A percentile compares a stretch with the other conserved stretches of the same genome.
phyloP scores from a whole-genome alignment of 768 basidiomycete genomes.

The Neoboletus subvelutipes region DNA sequence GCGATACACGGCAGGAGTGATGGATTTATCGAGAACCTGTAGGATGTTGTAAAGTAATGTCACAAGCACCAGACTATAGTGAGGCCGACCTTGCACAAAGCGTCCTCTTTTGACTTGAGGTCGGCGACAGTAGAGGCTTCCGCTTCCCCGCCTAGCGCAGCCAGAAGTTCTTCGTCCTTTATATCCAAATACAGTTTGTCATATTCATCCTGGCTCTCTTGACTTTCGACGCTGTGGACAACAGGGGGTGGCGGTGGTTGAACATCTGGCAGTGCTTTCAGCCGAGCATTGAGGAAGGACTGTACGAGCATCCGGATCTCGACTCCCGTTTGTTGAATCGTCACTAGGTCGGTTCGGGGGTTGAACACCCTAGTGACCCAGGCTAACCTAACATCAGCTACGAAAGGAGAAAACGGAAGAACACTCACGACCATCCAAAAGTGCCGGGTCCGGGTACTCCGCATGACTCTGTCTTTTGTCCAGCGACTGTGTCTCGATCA shows the following conservation, averaged over 20 bases:
- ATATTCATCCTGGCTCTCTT: constrained; percentile 82
- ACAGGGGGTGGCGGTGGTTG: constrained; percentile 34
- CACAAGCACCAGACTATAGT: not conserved
- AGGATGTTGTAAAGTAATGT: not conserved
- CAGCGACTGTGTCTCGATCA: constrained; percentile 44
- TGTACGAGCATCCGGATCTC: constrained; percentile 60
- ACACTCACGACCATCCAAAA: constrained; percentile 55
- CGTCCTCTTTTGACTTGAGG: constrained; percentile 44
- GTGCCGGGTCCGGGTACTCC: constrained; percentile 61
- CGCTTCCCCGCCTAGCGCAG: constrained; percentile 46
- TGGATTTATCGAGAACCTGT: constrained; percentile 48
- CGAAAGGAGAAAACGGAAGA: not conserved
- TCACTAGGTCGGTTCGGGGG: constrained; percentile 43
- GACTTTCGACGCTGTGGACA: constrained; percentile 38
- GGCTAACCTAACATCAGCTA: constrained; percentile 38
- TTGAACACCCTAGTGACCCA: constrained; percentile 56
- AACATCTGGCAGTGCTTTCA: constrained; percentile 43
- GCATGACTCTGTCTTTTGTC: constrained; percentile 34
- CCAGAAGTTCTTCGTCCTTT: constrained; percentile 58
- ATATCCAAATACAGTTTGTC: constrained; percentile 57
- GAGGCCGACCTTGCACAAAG: constrained; percentile 48
- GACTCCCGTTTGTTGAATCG: constrained; percentile 42
- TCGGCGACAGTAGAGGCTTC: constrained; percentile 25
- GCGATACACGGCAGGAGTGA: constrained; percentile 55
- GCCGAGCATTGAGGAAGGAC: constrained; percentile 59